phyloP scores from a whole-genome alignment of 768 basidiomycete species.

The Rhodotorula kratochvilovae region DNA sequence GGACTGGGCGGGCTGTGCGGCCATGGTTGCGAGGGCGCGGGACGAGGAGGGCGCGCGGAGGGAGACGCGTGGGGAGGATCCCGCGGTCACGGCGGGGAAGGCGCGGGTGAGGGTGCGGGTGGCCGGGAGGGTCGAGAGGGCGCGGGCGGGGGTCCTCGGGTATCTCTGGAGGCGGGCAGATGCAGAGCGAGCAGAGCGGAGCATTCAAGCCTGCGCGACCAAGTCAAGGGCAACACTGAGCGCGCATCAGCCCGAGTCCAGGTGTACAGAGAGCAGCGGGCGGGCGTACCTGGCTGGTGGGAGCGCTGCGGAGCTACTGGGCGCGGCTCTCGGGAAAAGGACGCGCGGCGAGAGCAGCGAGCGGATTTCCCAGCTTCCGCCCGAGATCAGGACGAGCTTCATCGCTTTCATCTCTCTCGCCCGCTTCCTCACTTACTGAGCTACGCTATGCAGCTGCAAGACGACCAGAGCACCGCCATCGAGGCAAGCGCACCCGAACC shows the following conservation, averaged over 20 bases:
- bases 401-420: too few species aligned
- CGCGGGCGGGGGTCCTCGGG: not conserved
- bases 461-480: too few species aligned
- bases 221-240: not conserved
- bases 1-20: not conserved
- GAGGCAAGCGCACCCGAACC: too few species aligned
- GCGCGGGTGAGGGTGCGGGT: too few species aligned
- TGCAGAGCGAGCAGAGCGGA: not conserved
- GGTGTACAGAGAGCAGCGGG: not conserved
- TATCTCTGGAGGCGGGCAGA: not conserved
- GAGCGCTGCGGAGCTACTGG: not conserved
- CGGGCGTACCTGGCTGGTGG: not conserved
- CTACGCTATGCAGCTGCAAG: too few species aligned
- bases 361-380: too few species aligned
- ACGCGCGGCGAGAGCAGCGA: too few species aligned
- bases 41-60: not conserved
- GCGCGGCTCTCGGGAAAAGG: too few species aligned
- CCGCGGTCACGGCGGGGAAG: not conserved
- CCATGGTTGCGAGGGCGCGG: slow-evolving; percentile 23
- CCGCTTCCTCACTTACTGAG: too few species aligned
- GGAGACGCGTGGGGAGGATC: not conserved
- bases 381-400: too few species aligned
- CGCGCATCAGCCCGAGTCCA: not conserved
- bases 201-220: not conserved
- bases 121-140: not conserved